Percentiles rank a stretch among this genome's conserved stretches.
Evolutionary conservation across 208 protist species (phyloP).

Genomic region (Herpetomonas samuelpessoai): DNA sequence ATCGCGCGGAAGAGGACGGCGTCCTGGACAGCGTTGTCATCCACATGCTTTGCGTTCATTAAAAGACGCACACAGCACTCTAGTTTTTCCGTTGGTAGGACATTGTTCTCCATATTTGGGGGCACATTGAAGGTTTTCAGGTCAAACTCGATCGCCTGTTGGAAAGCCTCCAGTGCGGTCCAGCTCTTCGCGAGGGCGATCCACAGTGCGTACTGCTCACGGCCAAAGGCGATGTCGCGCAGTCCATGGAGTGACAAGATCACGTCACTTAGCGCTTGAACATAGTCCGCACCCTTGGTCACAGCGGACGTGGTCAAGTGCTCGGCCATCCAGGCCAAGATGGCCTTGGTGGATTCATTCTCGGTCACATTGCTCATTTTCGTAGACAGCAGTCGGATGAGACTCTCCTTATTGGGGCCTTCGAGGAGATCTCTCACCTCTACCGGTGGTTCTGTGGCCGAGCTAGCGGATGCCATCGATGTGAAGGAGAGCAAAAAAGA

Average conservation of each 20-base stretch:
- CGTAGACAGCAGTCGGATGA: neutral
- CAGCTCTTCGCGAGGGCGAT: slow-evolving; percentile 24
- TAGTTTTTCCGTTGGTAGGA: slow-evolving; percentile 40
- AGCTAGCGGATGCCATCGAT: too few relatives aligned
- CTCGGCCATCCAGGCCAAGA: slow-evolving; percentile 4
- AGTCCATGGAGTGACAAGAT: slow-evolving; percentile 10
- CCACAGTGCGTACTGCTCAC: slow-evolving; percentile 14
- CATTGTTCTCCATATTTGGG: neutral
- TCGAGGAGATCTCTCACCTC: neutral
- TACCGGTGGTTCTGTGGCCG: too few relatives aligned
- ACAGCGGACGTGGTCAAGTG: neutral
- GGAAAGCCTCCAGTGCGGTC: slow-evolving; percentile 14
- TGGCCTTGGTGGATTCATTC: slow-evolving; percentile 9
- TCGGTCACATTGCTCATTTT: slow-evolving; percentile 7
- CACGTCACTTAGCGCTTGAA: neutral
- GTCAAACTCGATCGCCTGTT: slow-evolving; percentile 19
- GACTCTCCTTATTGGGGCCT: neutral
- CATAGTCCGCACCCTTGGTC: slow-evolving; percentile 2
- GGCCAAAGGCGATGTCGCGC: slow-evolving; percentile 8
- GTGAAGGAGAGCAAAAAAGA: slow-evolving; percentile 15
- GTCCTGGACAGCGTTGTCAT: slow-evolving; percentile 60
- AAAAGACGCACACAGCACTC: slow-evolving; percentile 73
- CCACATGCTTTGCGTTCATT: slow-evolving; percentile 60
- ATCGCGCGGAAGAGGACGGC: slow-evolving; percentile 66
- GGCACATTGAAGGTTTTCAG: slow-evolving; percentile 17